These are phyloP conservation scores for Sporothrix mexicana DNA, from an alignment of 2,329 filamentous ascomycete species.

Conservation along the genomic window DNA sequence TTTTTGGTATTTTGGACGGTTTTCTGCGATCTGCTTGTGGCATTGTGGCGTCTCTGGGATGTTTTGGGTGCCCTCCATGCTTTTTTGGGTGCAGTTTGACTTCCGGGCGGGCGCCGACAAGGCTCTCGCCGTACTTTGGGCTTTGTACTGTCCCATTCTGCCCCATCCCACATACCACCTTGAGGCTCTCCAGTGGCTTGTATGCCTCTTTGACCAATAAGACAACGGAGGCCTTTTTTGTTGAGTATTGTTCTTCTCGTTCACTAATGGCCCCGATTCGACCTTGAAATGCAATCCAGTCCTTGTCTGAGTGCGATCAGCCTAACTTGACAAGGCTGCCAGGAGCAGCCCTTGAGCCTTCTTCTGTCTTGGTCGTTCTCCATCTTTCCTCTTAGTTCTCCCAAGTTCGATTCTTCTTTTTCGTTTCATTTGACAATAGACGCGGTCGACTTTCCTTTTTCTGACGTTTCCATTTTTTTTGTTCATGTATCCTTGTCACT, in stretches of 20 bases:
- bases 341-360: not conserved
- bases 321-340: constrained; percentile 21
- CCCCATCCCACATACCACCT: not conserved
- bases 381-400: not conserved
- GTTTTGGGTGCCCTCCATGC: not conserved
- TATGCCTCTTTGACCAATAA: not conserved
- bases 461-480: not conserved
- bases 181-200: constrained; percentile 16
- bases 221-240: constrained; percentile 6
- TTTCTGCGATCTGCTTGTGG: too few relatives aligned
- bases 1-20: not conserved
- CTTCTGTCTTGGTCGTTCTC: not conserved
- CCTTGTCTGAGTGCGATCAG: not conserved
- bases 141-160: too few relatives aligned
- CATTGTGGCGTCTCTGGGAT: not conserved
- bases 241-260: not conserved
- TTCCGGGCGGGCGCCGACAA: constrained; percentile 8
- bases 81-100: not conserved
- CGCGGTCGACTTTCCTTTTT: not conserved
- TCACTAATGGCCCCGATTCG: not conserved
- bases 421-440: not conserved
- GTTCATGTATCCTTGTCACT: not conserved
- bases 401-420: not conserved
- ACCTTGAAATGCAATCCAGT: not conserved
- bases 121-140: not conserved